Conservation (phyloP, 2,329 filamentous ascomycete genomes). For the Epichloe gansuensis region DNA sequence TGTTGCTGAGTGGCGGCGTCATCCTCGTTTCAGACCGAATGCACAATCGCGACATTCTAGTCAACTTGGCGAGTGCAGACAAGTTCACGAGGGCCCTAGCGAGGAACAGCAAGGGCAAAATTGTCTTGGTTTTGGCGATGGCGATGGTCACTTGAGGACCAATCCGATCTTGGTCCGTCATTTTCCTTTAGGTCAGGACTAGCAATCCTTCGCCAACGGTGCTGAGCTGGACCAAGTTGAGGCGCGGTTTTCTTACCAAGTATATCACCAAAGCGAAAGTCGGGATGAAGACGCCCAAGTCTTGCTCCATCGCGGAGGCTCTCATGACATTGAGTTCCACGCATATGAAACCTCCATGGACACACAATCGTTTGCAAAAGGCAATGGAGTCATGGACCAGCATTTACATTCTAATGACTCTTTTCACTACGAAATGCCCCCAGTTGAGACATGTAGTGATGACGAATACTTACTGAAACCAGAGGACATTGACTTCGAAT, state of each 20-base stretch:
- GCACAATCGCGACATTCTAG: slow-evolving; percentile 11
- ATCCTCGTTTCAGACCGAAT: slow-evolving; percentile 21
- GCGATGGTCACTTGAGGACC: neutral
- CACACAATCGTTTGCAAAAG: neutral
- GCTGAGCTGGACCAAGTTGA: neutral
- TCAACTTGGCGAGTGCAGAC: slow-evolving; percentile 28
- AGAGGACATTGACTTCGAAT: slow-evolving; percentile 99
- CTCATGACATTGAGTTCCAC: neutral
- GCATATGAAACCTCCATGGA: neutral
- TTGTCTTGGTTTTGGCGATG: neutral
- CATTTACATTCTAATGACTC: slow-evolving; percentile 9
- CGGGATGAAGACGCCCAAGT: neutral
- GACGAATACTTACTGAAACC: slow-evolving; percentile 74
- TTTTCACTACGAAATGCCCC: slow-evolving; percentile 37
- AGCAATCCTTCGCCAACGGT: slow-evolving; percentile 1
- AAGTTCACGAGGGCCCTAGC: slow-evolving; percentile 8
- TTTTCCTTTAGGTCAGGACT: neutral
- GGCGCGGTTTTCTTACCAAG: neutral
- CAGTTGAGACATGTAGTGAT: slow-evolving; percentile 60
- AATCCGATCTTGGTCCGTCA: neutral
- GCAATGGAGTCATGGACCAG: neutral
- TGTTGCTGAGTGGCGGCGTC: slow-evolving; percentile 11
- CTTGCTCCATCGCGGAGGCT: neutral
- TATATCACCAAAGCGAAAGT: neutral
- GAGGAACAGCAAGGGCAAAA: slow-evolving; percentile 17